Conservation (phyloP, 768 basidiomycete genomes). For the Suillus subaureus region DNA sequence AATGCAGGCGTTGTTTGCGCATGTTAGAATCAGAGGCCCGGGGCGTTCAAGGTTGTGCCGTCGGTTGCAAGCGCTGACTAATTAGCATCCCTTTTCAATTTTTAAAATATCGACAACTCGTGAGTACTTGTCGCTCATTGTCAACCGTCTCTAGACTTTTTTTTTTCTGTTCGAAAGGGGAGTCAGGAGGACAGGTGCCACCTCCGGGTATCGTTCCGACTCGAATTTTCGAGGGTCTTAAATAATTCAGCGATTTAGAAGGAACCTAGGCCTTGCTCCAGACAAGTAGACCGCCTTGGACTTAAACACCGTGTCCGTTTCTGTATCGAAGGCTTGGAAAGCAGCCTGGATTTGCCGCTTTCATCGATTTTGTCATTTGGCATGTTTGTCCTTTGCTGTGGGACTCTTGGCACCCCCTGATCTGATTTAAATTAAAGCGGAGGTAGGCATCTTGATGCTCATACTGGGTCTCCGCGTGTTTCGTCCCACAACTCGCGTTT, state of each 20-base stretch:
- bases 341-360: conserved; percentile 10
- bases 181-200: conserved; percentile 7
- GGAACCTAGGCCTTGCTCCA: conserved; percentile 16
- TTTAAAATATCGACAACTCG: conserved; percentile 3
- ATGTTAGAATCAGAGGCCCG: conserved; percentile 29
- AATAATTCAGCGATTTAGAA: conserved; percentile 9
- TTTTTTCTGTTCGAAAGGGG: background rate
- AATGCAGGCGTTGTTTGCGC: conserved; percentile 27
- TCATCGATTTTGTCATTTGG: conserved; percentile 24
- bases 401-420: conserved; percentile 36
- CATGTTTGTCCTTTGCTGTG: conserved; percentile 11
- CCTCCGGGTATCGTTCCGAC: conserved; percentile 1
- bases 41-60: conserved; percentile 6
- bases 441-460: conserved; percentile 19
- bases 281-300: conserved; percentile 6
- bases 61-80: conserved; percentile 4
- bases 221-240: background rate
- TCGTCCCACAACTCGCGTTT: conserved; percentile 23
- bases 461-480: conserved; percentile 14
- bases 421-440: conserved; percentile 26
- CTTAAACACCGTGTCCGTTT: conserved; percentile 10
- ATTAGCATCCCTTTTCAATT: conserved; percentile 1
- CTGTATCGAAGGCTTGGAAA: conserved; percentile 11
- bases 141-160: background rate
- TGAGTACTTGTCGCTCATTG: conserved; percentile 2